Evolutionary conservation across 148 eudicot species (phyloP).

Genomic region (Pharnaceum exiguum): DNA sequence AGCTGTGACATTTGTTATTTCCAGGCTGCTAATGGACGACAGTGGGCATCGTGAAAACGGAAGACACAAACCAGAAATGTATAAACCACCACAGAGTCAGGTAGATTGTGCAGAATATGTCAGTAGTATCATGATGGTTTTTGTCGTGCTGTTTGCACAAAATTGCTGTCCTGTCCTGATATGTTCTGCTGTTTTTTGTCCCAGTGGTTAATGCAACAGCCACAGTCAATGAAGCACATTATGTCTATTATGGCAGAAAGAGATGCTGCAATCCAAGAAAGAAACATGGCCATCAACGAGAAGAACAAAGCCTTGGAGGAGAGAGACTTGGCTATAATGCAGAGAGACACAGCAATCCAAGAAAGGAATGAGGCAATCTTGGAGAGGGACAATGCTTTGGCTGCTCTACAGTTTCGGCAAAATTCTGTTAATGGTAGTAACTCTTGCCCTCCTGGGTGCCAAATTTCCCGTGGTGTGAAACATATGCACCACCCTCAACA

Average conservation of each 20-base stretch:
- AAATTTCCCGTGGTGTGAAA: conserved; percentile 59
- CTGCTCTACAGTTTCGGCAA: conserved; percentile 73
- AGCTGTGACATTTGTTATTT: neutral
- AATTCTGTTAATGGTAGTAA: conserved; percentile 39
- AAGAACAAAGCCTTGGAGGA: conserved; percentile 87
- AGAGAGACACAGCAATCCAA: conserved; percentile 74
- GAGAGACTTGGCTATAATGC: conserved; percentile 83
- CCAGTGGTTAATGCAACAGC: conserved; percentile 98
- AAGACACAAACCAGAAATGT: conserved; percentile 59
- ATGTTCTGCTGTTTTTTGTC: conserved; percentile 10
- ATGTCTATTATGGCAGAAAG: conserved; percentile 95
- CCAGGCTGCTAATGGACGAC: conserved; percentile 58
- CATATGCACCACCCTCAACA: conserved; percentile 66
- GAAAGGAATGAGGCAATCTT: conserved; percentile 79
- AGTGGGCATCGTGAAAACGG: conserved; percentile 85
- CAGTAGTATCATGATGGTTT: neutral
- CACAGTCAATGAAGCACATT: conserved; percentile 90
- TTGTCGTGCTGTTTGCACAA: neutral
- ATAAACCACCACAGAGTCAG: conserved; percentile 74
- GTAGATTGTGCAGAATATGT: conserved; percentile 28
- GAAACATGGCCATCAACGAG: conserved; percentile 81
- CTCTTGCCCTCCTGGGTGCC: conserved; percentile 65
- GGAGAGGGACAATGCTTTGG: conserved; percentile 82
- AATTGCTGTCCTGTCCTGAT: neutral
- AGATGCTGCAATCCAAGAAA: conserved; percentile 92